Conservation (phyloP, 305 asterid genomes). For the Nicotiana rustica region DNA sequence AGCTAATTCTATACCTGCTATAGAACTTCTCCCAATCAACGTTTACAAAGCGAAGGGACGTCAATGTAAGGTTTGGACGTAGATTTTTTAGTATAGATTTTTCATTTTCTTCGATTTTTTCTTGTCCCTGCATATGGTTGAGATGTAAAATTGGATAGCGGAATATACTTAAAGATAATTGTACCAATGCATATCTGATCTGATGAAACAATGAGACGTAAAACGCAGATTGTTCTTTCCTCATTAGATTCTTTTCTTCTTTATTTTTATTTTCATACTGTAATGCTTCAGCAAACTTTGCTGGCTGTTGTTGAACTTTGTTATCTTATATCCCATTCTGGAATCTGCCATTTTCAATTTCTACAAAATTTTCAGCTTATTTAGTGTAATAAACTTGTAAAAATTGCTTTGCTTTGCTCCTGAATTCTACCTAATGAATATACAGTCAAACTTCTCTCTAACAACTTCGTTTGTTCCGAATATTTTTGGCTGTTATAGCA, state of each 20-base stretch:
- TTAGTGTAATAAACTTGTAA: conserved; percentile 24
- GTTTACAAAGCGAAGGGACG: conserved; percentile 37
- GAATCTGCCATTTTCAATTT: not conserved
- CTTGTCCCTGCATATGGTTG: conserved; percentile 40
- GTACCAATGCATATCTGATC: conserved; percentile 40
- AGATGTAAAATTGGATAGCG: conserved; percentile 50
- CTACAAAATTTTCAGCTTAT: not conserved
- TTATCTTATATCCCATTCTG: not conserved
- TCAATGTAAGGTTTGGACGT: conserved; percentile 44
- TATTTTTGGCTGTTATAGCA: no score
- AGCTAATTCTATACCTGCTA: conserved; percentile 45
- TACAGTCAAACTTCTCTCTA: no score
- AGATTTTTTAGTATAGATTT: conserved; percentile 49
- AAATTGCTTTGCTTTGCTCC: not conserved
- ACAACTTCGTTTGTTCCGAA: no score
- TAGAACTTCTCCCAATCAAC: conserved; percentile 43
- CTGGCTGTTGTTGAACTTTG: conserved; percentile 20
- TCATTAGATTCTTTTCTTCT: conserved; percentile 30
- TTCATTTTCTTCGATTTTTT: conserved; percentile 33
- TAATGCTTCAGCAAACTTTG: conserved; percentile 24
- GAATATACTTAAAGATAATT: conserved; percentile 37
- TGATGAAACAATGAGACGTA: conserved; percentile 37
- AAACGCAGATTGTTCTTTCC: conserved; percentile 43
- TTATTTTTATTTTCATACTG: conserved; percentile 22
- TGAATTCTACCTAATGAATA: not conserved